phyloP scores from a whole-genome alignment of 768 basidiomycete genomes.

The Mycena filopes region DNA sequence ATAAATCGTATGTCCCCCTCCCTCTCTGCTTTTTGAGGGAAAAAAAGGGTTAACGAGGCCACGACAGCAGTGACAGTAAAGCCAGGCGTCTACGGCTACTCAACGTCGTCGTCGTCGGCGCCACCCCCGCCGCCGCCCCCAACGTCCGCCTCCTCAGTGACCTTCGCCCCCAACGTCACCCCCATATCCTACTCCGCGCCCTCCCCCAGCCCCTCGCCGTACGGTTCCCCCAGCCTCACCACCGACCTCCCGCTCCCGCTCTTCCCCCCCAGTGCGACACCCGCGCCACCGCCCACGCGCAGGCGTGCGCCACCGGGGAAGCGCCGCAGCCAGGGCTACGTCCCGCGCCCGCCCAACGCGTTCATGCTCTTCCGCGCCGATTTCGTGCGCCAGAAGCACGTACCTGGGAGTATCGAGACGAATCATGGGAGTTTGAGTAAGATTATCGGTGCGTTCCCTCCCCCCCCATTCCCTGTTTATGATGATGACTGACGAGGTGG shows the following conservation, averaged over 20 bases:
- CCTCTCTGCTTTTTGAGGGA: too few relatives aligned
- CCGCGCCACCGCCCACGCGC: constrained; percentile 51
- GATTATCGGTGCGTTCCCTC: constrained; percentile 67
- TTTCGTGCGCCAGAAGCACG: constrained; percentile 83
- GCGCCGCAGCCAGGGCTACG: constrained; percentile 69
- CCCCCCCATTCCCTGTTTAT: too few relatives aligned
- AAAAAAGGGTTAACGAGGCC: too few relatives aligned
- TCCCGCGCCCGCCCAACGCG: constrained; percentile 85
- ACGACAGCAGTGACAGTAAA: constrained; percentile 49
- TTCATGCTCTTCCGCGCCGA: constrained; percentile 90
- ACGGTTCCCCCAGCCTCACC: constrained; percentile 41
- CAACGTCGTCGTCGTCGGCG: too few relatives aligned
- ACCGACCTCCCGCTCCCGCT: constrained; percentile 51
- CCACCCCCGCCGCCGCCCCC: too few relatives aligned
- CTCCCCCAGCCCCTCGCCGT: constrained; percentile 35
- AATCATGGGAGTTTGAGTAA: constrained; percentile 80
- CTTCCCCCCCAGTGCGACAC: constrained; percentile 64
- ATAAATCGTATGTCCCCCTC: constrained; percentile 37
- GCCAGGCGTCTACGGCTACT: constrained; percentile 64
- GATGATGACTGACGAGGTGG: too few relatives aligned
- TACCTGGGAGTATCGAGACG: constrained; percentile 81
- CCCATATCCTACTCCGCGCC: constrained; percentile 59
- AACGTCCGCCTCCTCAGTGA: constrained; percentile 52
- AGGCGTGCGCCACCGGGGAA: constrained; percentile 69
- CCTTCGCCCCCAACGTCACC: constrained; percentile 72